Conservation (phyloP, 306 rosid genomes). For the Cucumis melo region DNA sequence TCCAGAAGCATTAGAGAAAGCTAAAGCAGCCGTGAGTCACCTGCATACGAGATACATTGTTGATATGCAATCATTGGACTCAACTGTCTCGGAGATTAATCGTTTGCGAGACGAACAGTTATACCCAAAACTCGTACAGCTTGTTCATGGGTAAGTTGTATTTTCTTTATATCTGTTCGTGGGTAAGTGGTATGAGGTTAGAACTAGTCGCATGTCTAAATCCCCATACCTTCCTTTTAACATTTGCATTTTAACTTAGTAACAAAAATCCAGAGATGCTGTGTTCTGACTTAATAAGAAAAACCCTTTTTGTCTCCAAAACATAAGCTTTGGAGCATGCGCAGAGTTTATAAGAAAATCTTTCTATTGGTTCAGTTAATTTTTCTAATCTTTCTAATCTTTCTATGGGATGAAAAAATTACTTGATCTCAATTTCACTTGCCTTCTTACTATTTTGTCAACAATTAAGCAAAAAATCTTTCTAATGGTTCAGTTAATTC, state of each 20-base stretch:
- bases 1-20: conserved; percentile 75
- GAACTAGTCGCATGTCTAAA: not conserved
- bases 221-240: not conserved
- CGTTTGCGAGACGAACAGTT: conserved; percentile 70
- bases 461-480: not conserved
- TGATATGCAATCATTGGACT: conserved; percentile 95
- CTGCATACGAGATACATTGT: conserved; percentile 94
- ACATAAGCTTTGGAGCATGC: not conserved
- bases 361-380: no score
- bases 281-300: no score
- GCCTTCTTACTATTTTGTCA: not conserved
- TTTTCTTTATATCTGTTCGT: conserved; percentile 14
- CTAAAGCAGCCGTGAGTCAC: conserved; percentile 83
- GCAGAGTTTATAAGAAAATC: not conserved
- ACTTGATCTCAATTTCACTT: not conserved
- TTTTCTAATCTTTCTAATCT: no score
- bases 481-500: not conserved
- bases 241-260: not conserved
- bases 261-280: not conserved
- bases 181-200: conserved; percentile 26
- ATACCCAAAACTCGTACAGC: conserved; percentile 76
- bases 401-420: not conserved
- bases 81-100: conserved; percentile 84
- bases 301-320: not conserved
- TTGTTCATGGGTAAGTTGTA: conserved; percentile 54